phyloP scores from a whole-genome alignment of 495 filamentous ascomycete species.

The Trichoderma gamsii region DNA sequence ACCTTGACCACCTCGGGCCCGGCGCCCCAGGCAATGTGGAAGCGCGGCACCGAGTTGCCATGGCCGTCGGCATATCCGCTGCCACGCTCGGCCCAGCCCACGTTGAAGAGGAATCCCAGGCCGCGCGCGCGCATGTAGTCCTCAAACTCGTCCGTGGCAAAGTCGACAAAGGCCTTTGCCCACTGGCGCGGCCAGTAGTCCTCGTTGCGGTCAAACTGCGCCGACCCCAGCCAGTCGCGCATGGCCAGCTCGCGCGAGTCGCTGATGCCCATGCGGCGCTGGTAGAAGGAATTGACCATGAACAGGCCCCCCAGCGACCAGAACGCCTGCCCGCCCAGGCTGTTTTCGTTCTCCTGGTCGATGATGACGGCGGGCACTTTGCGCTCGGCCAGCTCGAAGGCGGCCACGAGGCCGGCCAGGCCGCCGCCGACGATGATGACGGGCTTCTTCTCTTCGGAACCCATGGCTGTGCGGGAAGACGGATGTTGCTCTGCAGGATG shows the following conservation, averaged over 20 bases:
- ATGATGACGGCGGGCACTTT: constrained; percentile 36
- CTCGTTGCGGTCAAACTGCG: constrained; percentile 45
- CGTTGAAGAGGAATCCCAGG: constrained; percentile 37
- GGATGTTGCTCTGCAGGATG: background rate
- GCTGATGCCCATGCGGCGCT: constrained; percentile 44
- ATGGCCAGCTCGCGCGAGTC: constrained; percentile 43
- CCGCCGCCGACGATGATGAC: constrained; percentile 48
- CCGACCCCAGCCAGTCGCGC: constrained; percentile 45
- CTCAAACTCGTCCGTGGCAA: constrained; percentile 45
- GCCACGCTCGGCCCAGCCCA: constrained; percentile 49
- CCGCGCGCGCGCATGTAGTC: constrained; percentile 41
- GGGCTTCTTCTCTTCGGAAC: constrained; percentile 23
- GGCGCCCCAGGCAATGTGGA: constrained; percentile 47
- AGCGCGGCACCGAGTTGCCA: constrained; percentile 47
- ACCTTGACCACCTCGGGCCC: constrained; percentile 47
- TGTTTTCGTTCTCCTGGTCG: constrained; percentile 44
- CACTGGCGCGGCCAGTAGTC: constrained; percentile 46
- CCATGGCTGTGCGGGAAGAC: constrained; percentile 1
- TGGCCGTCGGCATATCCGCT: constrained; percentile 43
- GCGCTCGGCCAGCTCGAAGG: constrained; percentile 42
- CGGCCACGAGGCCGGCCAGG: constrained; percentile 47
- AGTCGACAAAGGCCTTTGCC: constrained; percentile 50
- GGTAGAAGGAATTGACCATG: constrained; percentile 42
- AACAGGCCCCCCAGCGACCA: constrained; percentile 51
- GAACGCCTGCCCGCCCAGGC: constrained; percentile 48